Evolutionary conservation across 73 alveolate genomes (phyloP).

Genomic region (Uronychia setigera): DNA sequence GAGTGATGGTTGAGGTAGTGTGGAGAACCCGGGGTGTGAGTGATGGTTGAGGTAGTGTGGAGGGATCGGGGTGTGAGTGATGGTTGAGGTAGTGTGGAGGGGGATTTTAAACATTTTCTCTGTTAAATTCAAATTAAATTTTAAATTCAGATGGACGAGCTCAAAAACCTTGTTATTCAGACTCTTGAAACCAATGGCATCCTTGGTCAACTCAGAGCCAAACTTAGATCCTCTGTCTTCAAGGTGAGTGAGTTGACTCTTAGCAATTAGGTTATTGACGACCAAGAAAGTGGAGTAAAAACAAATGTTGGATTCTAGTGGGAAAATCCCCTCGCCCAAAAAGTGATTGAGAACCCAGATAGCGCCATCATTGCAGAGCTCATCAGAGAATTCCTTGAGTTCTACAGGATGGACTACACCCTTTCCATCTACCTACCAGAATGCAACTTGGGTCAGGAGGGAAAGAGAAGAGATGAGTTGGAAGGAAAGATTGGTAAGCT

Average conservation of each 20-base stretch:
- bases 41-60: no score
- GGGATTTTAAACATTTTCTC: no score
- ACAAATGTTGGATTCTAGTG: constrained; percentile 82
- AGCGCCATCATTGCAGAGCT: constrained; percentile 89
- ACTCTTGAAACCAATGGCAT: constrained; percentile 87
- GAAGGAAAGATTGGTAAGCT: constrained; percentile 14
- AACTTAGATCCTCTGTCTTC: constrained; percentile 86
- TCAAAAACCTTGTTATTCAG: constrained; percentile 88
- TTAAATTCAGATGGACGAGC: constrained; percentile 84
- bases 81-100: no score
- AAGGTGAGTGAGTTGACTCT: constrained; percentile 59
- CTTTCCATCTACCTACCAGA: constrained; percentile 86
- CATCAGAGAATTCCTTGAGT: constrained; percentile 85
- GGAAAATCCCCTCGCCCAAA: constrained; percentile 88
- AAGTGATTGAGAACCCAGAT: constrained; percentile 78
- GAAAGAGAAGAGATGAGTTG: constrained; percentile 36
- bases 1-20: no score
- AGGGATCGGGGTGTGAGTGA: no score
- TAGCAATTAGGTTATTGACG: constrained; percentile 41
- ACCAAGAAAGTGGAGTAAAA: constrained; percentile 78
- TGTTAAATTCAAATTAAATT: no score
- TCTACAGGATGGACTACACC: constrained; percentile 87
- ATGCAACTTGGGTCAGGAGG: constrained; percentile 40
- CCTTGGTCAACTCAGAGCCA: constrained; percentile 87
- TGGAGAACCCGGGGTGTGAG: no score